Conservation (phyloP, 2,329 filamentous ascomycete species). For the Cercospora sp. region DNA sequence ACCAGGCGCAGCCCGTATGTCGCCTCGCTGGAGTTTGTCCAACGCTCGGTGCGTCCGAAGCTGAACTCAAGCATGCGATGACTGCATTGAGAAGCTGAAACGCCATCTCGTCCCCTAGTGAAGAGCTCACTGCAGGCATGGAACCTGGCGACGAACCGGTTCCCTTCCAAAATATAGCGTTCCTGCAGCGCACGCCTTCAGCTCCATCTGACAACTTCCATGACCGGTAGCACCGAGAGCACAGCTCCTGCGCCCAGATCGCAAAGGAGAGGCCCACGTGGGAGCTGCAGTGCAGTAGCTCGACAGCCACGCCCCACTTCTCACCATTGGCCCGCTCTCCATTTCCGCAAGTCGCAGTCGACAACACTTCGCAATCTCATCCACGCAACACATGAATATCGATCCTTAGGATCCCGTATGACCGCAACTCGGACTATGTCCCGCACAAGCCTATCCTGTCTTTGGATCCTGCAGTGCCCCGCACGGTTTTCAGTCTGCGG, state of each 20-base stretch:
- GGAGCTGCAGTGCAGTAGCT: neutral
- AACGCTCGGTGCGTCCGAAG: neutral
- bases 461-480: neutral
- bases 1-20: neutral
- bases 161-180: neutral
- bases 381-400: neutral
- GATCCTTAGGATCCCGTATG: neutral
- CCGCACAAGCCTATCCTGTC: neutral
- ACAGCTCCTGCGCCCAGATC: neutral
- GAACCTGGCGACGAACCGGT: neutral
- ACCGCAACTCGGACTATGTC: neutral
- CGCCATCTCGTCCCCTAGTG: neutral
- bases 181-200: neutral
- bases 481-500: neutral
- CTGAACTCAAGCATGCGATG: neutral
- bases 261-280: neutral
- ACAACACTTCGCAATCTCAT: neutral
- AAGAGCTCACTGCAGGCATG: neutral
- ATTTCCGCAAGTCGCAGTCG: neutral
- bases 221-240: neutral
- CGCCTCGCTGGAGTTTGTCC: neutral
- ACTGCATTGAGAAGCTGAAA: neutral
- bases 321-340: neutral
- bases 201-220: neutral
- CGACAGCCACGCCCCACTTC: neutral